These are phyloP conservation scores for Citrullus mucosospermus DNA, from an alignment of 306 rosid genomes.

Conservation along the genomic window DNA sequence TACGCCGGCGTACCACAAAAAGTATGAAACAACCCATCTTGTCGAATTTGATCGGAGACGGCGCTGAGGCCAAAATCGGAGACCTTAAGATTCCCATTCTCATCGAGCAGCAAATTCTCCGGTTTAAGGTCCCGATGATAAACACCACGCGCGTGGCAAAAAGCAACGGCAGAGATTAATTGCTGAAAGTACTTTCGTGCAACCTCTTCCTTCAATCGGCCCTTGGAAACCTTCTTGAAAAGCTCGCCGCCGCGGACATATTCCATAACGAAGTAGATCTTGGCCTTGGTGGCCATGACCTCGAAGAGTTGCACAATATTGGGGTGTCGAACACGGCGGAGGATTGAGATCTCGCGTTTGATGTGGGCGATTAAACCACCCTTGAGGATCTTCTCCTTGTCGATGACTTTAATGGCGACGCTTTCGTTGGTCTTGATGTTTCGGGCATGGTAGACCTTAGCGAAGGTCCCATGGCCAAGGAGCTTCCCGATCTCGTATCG, in stretches of 20 bases:
- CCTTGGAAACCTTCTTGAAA: slow-evolving; percentile 87
- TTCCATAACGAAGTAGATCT: slow-evolving; percentile 93
- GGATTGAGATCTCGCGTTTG: slow-evolving; percentile 94
- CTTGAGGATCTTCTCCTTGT: slow-evolving; percentile 81
- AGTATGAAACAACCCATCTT: slow-evolving; percentile 84
- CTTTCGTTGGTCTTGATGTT: slow-evolving; percentile 52
- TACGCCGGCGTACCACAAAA: slow-evolving; percentile 96
- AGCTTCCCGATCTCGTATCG: slow-evolving; percentile 79
- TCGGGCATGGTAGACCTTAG: slow-evolving; percentile 72
- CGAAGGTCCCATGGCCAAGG: slow-evolving; percentile 87
- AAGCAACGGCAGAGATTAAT: slow-evolving; percentile 68
- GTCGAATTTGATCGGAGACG: slow-evolving; percentile 77
- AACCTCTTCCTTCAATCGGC: slow-evolving; percentile 65
- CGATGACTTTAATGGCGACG: slow-evolving; percentile 86
- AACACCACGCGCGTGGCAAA: slow-evolving; percentile 88
- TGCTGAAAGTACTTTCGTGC: slow-evolving; percentile 80
- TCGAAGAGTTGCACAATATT: slow-evolving; percentile 87
- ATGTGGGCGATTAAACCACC: slow-evolving; percentile 78
- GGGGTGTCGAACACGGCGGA: slow-evolving; percentile 91
- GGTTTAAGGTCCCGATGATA: slow-evolving; percentile 84
- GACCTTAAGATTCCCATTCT: slow-evolving; percentile 64
- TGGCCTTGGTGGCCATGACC: slow-evolving; percentile 88
- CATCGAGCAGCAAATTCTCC: slow-evolving; percentile 66
- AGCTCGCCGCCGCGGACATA: slow-evolving; percentile 91
- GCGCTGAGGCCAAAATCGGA: slow-evolving; percentile 85